These are phyloP conservation scores for Golubevia pallescens DNA, from an alignment of 1,284 basidiomycete genomes.

Conservation along the genomic window DNA sequence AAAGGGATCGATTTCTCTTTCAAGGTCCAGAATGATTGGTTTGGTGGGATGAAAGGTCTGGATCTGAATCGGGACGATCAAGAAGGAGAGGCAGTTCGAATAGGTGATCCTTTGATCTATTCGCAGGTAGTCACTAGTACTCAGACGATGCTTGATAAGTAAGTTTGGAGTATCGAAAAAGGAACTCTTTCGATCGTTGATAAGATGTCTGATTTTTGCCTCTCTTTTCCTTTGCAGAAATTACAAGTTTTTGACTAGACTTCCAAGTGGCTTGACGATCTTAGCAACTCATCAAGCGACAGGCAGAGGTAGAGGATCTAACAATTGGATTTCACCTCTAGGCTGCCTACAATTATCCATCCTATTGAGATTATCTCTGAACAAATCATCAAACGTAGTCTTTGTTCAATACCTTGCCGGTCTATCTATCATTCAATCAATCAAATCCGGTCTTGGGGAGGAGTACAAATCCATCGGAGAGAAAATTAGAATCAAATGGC, in stretches of 20 bases:
- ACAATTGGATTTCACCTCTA: constrained; percentile 89
- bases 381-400: constrained; percentile 77
- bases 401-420: constrained; percentile 96
- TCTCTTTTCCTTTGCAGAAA: constrained; percentile 70
- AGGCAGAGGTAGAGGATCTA: constrained; percentile 85
- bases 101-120: constrained; percentile 81
- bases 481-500: constrained; percentile 82
- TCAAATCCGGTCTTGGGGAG: constrained; percentile 67
- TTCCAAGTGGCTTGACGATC: constrained; percentile 79
- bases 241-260: constrained; percentile 72
- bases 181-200: not conserved
- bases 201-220: constrained; percentile 2
- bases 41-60: no score
- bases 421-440: constrained; percentile 85
- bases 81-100: not conserved
- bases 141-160: constrained; percentile 93
- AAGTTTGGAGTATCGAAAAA: constrained; percentile 66
- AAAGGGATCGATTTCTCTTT: no score
- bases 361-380: constrained; percentile 71
- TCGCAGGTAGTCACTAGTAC: constrained; percentile 91
- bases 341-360: constrained; percentile 89
- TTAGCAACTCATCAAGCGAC: constrained; percentile 85
- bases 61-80: constrained; percentile 3
- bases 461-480: constrained; percentile 71
- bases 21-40: no score